Evolutionary conservation across 305 asterid species (phyloP), one percentile per base, ranked within the genome.

Genomic region (Plantago lanceolata): DNA sequence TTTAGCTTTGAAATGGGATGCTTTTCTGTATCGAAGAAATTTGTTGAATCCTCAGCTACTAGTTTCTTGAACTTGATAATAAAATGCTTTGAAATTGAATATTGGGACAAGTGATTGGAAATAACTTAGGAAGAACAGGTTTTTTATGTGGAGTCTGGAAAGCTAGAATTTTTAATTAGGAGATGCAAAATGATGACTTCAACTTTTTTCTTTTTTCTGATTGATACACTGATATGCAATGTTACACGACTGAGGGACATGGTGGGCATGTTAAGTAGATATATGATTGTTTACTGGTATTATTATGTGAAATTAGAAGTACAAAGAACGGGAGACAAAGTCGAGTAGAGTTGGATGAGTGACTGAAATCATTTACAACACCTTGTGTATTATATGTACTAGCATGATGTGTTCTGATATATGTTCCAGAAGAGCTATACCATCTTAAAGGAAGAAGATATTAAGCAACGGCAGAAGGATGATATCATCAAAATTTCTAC

Each of bases 391-490:
- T 64, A 28, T 64, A 28, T 31, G 48, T 24, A 5, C 52, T 50
- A 47, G 59, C 57, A 49, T 58, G 3, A 31, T 54, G 26, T 52
- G 8, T 59, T 29, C 15, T 20, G 63, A 43, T 74, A 52, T 64
- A 68, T 64, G 59, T 70, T 81, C 55, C 84, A 85, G 97, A 85
- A 86, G 84, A 86, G 68, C 70, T 90, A 77, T 77, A 85, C 89
- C 11, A 75, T 88, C 58, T 75, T 88, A 77, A 88, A 83, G 71
- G 95, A 90, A 74, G 94, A 88, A 67, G 97, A 86, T 76, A 86
- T 90, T 70, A 74, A 33, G 17, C 82, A 76, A 67, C 85, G 86
- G 28, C 97, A 90, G 68, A 87, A 65, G 57, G 96, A 90, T 67
- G 96, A 88, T 76, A 81, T 90, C 55, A 81, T 78, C 62, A 79